Base-by-base conservation (phyloP, 1,284 basidiomycete genomes). In the Taiwanofungus camphoratus region DNA sequence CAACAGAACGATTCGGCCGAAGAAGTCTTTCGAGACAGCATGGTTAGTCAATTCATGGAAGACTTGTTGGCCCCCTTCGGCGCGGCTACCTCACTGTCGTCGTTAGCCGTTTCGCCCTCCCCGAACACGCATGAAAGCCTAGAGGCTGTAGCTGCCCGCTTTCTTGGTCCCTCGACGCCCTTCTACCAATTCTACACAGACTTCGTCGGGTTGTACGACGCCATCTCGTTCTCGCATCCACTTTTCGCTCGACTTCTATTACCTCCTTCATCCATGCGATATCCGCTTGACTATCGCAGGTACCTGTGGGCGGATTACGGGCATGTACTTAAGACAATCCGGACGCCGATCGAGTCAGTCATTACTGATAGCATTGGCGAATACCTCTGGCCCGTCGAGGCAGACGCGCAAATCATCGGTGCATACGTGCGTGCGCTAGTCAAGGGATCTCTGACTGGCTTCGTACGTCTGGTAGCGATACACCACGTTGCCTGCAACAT, bases 181-280 rank as follows among this genome's bases (percentile, higher is more conserved):
- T 97, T 96, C 71, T 97, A 85, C 69, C 92, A 96, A 60, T 89
- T 89, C 59, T 99, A 94, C 68, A 89, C 88, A 21, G 93, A 97
- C 62, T 85, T 97, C 52, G 71, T 96, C 39, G 83, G 78, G 0
- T 68, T 98, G 6, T 98, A 93, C 67, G 90, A 93, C 54, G 77
- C 90, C 1, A 81, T 94, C 49, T 98, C 94, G 2, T 94, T 95
- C 62, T 81, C 83, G 5, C 81, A 98, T 56, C 70, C 74, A 0
- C 62, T 79, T 1, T 98, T 98, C 59, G 80, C 78, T 2, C 71
- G 76, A 3, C 71, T 92, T 3, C 71, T 97, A n/a, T 70, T 95
- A 5, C 78, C 85, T 0, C 86, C 91, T 0, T 73, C 82, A 3
- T 73, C 87, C 49, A 81, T 83, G 78, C 63, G 67, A n/a, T 92